Evolutionary conservation across 2,329 filamentous ascomycete species (phyloP), one percentile per base, ranked within the genome.

Genomic region (Pseudodiploospora longispora): DNA sequence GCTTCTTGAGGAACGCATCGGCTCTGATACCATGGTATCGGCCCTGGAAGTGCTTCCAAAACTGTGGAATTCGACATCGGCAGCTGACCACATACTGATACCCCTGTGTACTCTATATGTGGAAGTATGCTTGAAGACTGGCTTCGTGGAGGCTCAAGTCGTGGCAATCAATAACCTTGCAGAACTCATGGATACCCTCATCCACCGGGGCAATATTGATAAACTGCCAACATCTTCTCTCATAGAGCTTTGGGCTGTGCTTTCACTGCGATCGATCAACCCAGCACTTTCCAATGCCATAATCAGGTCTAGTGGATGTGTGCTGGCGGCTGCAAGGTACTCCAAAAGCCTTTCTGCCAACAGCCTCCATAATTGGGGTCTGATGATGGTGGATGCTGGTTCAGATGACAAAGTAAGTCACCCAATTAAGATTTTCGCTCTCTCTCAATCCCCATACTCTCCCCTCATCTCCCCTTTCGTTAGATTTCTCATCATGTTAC

Each of bases 241-340:
- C 29, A 49, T 58, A 4, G 46, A 55, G 8, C 54, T 76, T 9
- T 76, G 73, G 72, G 50, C 50, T 2, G 57, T 59, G 7, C 52
- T 72, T 7, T 56, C 62, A 2, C 48, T 53, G 3, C 64, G 64
- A 19, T 52, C 63, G 3, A 59, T 74, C 50, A 76, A 68, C 50
- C 72, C 75, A 4, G 62, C 65, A 12, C 62, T 79, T 6, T 67
- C 67, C 4, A 71, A 78, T 43, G 71, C 74, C 4, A 59, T 75
- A 19, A 60, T 77, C 46, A 64, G 70, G 41, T 58, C 63, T 30
- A 73, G 71, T 50, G 74, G 74, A 0, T 62, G 65, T 4, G 58
- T 77, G 9, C 52, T 70, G 32, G 65, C 66, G 0, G 55, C 64
- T 4, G 50, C 68, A 19, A 50, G 55, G 7, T 48, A 60, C 5